Conservation (phyloP, 164 flowering plant species). For the Cinnamomum chago region DNA sequence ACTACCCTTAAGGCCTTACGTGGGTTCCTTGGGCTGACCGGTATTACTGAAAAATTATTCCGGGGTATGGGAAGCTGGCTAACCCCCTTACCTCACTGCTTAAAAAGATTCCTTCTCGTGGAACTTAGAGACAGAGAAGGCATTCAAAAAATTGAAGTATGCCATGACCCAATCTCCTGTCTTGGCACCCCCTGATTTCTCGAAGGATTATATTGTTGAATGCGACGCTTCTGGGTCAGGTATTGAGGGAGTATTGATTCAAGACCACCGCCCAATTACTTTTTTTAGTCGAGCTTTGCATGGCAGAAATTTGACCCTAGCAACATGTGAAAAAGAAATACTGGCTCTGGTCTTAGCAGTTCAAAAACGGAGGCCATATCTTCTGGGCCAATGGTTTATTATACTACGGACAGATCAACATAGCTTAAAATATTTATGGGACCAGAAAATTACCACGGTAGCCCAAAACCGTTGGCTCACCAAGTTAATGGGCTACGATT, state of each 20-base stretch:
- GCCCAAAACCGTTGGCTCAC: no score
- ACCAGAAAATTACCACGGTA: no score
- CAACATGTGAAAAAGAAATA: no score
- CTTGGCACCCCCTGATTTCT: background rate
- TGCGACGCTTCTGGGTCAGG: background rate
- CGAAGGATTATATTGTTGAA: background rate
- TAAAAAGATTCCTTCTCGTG: background rate
- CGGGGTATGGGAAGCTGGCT: background rate
- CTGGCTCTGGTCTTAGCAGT: no score
- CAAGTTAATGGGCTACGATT: no score
- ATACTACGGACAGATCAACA: no score
- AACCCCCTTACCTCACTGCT: conserved; percentile 1
- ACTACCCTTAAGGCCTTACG: background rate
- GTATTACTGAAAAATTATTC: background rate
- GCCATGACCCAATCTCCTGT: background rate
- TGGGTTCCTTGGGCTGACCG: background rate
- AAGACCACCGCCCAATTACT: no score
- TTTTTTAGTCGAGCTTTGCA: no score
- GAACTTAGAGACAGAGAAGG: background rate
- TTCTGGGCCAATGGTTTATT: no score
- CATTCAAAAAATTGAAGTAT: background rate
- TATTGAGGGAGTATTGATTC: background rate
- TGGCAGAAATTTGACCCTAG: no score
- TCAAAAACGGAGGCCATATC: no score
- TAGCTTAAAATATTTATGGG: no score